A percentile compares a stretch with the other conserved stretches of the same genome.
Conservation (phyloP, 208 protist genomes). For the Phytomonas serpens region DNA sequence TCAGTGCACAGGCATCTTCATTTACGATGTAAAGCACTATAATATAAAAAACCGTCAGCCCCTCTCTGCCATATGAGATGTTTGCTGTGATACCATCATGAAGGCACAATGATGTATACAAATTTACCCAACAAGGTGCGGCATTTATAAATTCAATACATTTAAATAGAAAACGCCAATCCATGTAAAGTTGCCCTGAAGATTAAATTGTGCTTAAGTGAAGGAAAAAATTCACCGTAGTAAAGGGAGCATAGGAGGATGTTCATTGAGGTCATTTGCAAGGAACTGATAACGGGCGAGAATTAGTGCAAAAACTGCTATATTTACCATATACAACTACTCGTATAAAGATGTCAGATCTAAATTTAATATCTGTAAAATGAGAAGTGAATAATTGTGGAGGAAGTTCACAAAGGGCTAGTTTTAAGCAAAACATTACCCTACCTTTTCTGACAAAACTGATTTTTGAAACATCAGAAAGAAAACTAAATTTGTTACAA, state of each 20-base stretch:
- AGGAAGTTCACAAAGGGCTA: not conserved
- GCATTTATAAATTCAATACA: not conserved
- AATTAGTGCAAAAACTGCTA: not conserved
- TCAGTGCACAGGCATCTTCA: not conserved
- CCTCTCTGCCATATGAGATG: not conserved
- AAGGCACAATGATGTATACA: not conserved
- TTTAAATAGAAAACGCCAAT: not conserved
- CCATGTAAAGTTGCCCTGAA: not conserved
- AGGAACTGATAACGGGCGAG: not conserved
- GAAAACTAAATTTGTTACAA: not conserved
- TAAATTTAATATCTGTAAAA: not conserved
- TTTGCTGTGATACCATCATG: not conserved
- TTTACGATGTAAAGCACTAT: not conserved
- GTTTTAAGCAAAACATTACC: not conserved
- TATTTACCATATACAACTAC: not conserved
- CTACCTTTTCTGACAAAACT: not conserved
- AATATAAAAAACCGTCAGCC: not conserved
- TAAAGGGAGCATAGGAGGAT: not conserved
- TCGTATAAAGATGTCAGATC: not conserved
- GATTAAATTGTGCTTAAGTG: not conserved
- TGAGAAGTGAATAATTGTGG: not conserved
- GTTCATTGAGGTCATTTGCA: not conserved
- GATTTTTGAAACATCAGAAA: not conserved
- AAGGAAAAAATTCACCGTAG: not conserved
- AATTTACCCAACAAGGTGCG: not conserved